Evolutionary conservation across 1,284 basidiomycete genomes (phyloP).

Genomic region (Malassezia restricta): DNA sequence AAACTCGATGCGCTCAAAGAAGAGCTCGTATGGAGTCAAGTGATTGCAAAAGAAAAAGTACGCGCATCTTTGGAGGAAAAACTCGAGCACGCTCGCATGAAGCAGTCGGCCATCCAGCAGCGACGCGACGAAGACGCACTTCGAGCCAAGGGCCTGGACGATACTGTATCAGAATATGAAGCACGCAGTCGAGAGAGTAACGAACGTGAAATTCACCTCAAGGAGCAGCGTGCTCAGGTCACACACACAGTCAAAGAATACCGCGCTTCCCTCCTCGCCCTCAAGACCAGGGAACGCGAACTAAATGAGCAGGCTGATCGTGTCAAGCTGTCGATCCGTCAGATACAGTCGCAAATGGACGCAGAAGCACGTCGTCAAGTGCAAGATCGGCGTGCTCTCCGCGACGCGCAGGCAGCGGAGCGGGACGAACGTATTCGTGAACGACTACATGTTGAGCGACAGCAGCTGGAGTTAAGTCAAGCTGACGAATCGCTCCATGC

Average conservation of each 20-base stretch:
- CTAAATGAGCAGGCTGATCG: conserved; percentile 25
- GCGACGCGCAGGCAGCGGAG: conserved; percentile 17
- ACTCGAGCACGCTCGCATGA: conserved; percentile 20
- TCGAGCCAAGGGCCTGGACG: conserved; percentile 18
- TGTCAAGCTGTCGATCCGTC: conserved; percentile 48
- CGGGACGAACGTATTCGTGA: conserved; percentile 14
- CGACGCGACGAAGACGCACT: conserved; percentile 16
- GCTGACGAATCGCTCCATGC: conserved; percentile 1
- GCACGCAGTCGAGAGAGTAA: conserved; percentile 19
- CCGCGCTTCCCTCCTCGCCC: conserved; percentile 47
- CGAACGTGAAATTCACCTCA: conserved; percentile 18
- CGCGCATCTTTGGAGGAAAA: conserved; percentile 18
- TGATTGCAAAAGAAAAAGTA: conserved; percentile 56
- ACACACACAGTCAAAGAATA: conserved; percentile 42
- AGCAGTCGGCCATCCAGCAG: conserved; percentile 18
- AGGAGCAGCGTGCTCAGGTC: conserved; percentile 20
- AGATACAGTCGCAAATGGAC: conserved; percentile 52
- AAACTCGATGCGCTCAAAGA: conserved; percentile 62
- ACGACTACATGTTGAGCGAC: conserved; percentile 9
- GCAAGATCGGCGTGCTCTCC: conserved; percentile 31
- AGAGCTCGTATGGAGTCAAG: conserved; percentile 80
- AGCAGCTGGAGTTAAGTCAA: neutral
- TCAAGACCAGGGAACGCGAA: conserved; percentile 22
- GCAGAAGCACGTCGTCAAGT: conserved; percentile 30
- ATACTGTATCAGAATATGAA: conserved; percentile 28